phyloP scores from a whole-genome alignment of 139 green algal genomes.

The Nannochloris sp. region DNA sequence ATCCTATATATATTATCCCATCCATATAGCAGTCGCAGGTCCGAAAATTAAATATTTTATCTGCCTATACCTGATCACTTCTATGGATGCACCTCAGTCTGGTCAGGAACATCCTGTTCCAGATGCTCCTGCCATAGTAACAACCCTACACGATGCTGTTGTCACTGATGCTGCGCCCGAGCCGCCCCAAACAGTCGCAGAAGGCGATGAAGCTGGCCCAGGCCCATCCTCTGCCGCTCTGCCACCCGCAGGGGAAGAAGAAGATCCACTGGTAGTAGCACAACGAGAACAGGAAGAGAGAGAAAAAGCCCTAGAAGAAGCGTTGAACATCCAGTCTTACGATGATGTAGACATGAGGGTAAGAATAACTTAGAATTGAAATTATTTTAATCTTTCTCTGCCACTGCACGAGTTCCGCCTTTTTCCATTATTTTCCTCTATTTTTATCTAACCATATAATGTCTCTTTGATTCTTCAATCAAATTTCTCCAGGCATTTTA shows the following conservation, averaged over 20 bases:
- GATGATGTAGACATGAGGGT: conserved; percentile 28
- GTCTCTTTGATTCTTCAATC: neutral
- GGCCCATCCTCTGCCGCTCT: no score
- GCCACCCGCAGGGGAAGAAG: conserved; percentile 14
- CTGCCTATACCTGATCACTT: no score
- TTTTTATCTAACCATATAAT: neutral
- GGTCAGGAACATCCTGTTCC: neutral
- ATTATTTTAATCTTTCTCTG: neutral
- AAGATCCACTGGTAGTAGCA: conserved; percentile 27
- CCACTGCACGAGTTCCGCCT: neutral
- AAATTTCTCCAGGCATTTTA: conserved; percentile 64
- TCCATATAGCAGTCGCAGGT: no score
- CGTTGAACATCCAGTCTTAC: conserved; percentile 19
- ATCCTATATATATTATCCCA: no score
- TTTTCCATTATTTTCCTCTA: neutral
- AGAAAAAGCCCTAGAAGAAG: conserved; percentile 18
- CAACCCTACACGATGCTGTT: neutral
- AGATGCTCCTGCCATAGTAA: no score
- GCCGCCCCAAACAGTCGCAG: neutral
- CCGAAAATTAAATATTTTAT: no score
- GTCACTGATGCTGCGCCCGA: neutral
- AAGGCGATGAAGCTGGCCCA: conserved; percentile 9
- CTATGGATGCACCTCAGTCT: neutral
- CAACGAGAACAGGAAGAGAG: conserved; percentile 22
- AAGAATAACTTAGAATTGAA: neutral